Evolutionary conservation across 2,329 filamentous ascomycete species (phyloP).

Genomic region (Thelonectria discophora): DNA sequence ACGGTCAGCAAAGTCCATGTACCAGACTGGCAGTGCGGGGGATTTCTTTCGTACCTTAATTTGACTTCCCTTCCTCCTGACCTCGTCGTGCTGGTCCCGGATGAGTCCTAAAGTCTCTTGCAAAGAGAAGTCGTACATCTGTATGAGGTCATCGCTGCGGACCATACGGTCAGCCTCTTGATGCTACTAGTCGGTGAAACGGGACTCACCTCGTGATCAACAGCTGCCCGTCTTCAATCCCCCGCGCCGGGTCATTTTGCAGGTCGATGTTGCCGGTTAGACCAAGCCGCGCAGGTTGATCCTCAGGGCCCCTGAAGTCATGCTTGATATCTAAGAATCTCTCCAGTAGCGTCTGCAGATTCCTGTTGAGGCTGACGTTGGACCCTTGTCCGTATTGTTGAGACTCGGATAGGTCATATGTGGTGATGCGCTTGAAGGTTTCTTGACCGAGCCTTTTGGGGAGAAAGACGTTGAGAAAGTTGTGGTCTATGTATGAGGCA

Average conservation of each 20-base stretch:
- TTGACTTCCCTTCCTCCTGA: not conserved
- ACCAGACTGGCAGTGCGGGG: not conserved
- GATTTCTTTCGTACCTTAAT: slow-evolving; percentile 1
- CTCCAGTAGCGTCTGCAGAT: not conserved
- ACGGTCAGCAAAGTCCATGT: too few relatives aligned
- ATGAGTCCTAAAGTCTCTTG: not conserved
- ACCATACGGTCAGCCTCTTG: not conserved
- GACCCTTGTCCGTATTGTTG: not conserved
- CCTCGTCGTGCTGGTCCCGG: not conserved
- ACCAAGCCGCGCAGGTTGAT: not conserved
- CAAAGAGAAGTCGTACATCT: not conserved
- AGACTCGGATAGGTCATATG: not conserved
- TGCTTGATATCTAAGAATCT: not conserved
- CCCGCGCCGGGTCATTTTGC: not conserved
- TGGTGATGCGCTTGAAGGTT: not conserved
- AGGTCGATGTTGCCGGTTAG: not conserved
- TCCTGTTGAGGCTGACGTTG: not conserved
- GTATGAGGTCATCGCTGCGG: not conserved
- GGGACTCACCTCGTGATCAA: not conserved
- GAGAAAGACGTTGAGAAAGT: not conserved
- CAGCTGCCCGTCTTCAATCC: not conserved
- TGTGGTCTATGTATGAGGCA: slow-evolving; percentile 3
- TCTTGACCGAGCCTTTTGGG: not conserved
- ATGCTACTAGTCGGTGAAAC: not conserved
- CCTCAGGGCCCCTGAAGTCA: not conserved